phyloP scores from a whole-genome alignment of 179 eudicot genomes.

The Patellifolia procumbens region DNA sequence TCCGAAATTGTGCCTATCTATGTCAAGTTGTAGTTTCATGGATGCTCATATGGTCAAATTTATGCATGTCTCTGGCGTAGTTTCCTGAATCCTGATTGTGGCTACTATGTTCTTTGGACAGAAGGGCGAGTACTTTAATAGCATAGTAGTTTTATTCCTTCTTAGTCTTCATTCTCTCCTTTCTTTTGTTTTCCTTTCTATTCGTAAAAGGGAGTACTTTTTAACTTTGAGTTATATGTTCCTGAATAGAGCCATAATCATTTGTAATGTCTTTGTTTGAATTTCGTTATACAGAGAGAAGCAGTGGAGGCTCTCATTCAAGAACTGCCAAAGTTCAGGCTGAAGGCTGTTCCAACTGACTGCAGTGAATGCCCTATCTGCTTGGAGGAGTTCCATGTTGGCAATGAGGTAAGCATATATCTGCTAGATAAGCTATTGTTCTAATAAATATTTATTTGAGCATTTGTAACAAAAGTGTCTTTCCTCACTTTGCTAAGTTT shows the following conservation, averaged over 20 bases:
- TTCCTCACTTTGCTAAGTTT: background rate
- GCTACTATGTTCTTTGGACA: no score
- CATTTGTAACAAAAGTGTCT: background rate
- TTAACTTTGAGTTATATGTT: background rate
- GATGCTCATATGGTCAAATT: no score
- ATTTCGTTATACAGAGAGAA: constrained; percentile 61
- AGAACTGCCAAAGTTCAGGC: constrained; percentile 87
- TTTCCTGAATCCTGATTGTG: no score
- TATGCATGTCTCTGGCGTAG: no score
- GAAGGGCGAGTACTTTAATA: no score
- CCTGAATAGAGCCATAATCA: no score
- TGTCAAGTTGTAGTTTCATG: no score
- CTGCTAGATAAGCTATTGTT: background rate
- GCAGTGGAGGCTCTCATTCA: constrained; percentile 96
- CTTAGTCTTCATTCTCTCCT: background rate
- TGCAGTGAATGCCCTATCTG: constrained; percentile 98
- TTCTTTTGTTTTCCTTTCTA: background rate
- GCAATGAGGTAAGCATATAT: constrained; percentile 71
- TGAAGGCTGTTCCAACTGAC: constrained; percentile 95
- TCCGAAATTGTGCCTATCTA: background rate
- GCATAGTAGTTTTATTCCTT: background rate
- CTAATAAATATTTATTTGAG: background rate
- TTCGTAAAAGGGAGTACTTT: background rate
- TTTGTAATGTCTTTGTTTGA: constrained; percentile 1
- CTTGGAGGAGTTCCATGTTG: constrained; percentile 89